Conservation (phyloP, 768 basidiomycete species). For the Chalciporus pseudorubinellus region DNA sequence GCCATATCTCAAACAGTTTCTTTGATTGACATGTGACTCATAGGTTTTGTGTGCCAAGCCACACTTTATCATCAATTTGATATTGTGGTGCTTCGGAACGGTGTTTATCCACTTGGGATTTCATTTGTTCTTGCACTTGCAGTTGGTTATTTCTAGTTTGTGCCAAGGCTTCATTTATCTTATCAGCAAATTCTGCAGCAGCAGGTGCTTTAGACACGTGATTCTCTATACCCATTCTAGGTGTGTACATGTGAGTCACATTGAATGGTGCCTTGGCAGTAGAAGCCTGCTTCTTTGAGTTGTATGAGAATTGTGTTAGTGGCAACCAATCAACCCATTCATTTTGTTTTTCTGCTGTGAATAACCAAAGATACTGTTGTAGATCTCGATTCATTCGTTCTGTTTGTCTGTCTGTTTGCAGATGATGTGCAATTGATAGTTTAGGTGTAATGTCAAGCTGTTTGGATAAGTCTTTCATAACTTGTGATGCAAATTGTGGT, state of each 20-base stretch:
- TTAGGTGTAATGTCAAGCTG: slow-evolving; percentile 12
- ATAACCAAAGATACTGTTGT: slow-evolving; percentile 29
- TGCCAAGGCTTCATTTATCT: slow-evolving; percentile 16
- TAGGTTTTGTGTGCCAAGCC: slow-evolving; percentile 22
- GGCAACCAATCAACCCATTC: slow-evolving; percentile 28
- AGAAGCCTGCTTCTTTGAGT: slow-evolving; percentile 22
- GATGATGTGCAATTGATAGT: slow-evolving; percentile 34
- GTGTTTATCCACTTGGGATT: slow-evolving; percentile 15
- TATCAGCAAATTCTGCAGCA: slow-evolving; percentile 7
- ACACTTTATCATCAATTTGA: slow-evolving; percentile 22
- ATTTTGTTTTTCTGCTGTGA: slow-evolving; percentile 21
- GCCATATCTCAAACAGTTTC: slow-evolving; percentile 21
- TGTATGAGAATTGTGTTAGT: slow-evolving; percentile 31
- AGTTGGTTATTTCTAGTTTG: neutral
- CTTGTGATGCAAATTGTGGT: neutral
- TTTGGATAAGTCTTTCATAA: neutral
- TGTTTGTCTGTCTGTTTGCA: slow-evolving; percentile 37
- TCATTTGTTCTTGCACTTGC: slow-evolving; percentile 26
- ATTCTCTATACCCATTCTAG: slow-evolving; percentile 13
- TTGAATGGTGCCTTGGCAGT: slow-evolving; percentile 26
- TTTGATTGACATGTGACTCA: slow-evolving; percentile 12
- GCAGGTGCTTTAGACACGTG: neutral
- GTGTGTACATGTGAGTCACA: slow-evolving; percentile 22
- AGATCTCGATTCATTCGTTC: slow-evolving; percentile 33
- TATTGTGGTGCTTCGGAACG: neutral